Percentiles rank a stretch among this genome's conserved stretches.
Evolutionary conservation across 2,329 filamentous ascomycete species (phyloP).

Genomic region (Fusarium duplospermum): DNA sequence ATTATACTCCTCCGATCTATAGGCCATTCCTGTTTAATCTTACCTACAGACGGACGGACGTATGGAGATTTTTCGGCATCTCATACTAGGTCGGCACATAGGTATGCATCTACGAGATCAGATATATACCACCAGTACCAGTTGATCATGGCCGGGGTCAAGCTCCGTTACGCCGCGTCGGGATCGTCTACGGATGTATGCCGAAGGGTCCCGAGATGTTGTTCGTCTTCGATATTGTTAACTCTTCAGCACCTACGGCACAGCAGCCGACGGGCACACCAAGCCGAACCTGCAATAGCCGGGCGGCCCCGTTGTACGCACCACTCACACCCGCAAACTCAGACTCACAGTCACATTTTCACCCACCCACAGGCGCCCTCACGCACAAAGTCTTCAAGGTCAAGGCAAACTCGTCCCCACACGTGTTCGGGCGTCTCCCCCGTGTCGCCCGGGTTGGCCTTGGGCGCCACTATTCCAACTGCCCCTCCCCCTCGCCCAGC

Average conservation of each 20-base stretch:
- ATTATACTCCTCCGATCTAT: constrained; percentile 5
- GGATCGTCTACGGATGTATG: constrained; percentile 6
- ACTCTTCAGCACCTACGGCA: constrained; percentile 22
- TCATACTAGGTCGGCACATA: constrained; percentile 13
- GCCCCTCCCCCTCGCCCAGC: constrained; percentile 40
- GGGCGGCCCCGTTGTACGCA: constrained; percentile 35
- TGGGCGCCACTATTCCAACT: constrained; percentile 34
- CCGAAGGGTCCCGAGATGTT: constrained; percentile 32
- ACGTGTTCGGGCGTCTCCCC: constrained; percentile 42
- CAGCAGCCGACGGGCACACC: constrained; percentile 29
- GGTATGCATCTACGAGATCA: constrained; percentile 19
- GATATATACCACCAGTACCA: constrained; percentile 13
- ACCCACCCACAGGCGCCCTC: constrained; percentile 22
- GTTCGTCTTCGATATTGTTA: not conserved
- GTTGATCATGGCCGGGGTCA: constrained; percentile 32
- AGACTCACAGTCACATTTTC: constrained; percentile 26
- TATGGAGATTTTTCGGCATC: constrained; percentile 39
- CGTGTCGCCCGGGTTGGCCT: constrained; percentile 30
- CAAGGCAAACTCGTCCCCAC: constrained; percentile 27
- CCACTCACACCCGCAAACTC: constrained; percentile 20
- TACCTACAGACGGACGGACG: constrained; percentile 6
- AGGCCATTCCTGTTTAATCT: constrained; percentile 9
- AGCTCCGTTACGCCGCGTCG: constrained; percentile 34
- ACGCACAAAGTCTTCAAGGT: constrained; percentile 28
- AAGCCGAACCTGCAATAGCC: constrained; percentile 37